Base-by-base conservation (phyloP, 768 basidiomycete genomes). In the Pulveroboletus sp. region DNA sequence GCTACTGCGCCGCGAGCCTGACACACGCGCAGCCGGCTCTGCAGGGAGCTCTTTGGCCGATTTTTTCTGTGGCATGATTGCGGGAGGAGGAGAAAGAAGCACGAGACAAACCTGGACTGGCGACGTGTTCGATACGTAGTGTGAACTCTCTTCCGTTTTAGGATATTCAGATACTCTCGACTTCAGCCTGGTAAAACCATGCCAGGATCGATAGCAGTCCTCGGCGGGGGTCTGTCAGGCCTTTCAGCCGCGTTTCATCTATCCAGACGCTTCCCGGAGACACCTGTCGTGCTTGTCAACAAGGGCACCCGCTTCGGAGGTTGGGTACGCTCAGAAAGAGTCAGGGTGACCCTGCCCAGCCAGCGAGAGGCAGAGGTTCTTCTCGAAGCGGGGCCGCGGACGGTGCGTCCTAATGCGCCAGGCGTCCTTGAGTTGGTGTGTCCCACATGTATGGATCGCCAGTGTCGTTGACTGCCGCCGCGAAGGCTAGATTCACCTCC, bases 301-400 rank as follows among this genome's bases (percentile, higher is more conserved):
- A 79, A 74, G 53, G 69, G 79, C 8, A 42, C 67, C 1, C 73
- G 81, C 2, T 65, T 86, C 5, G 95, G 95, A 12, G 95, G 95
- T n/a, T 97, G 93, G 94, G 78, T 92, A 1, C 74, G 71, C 45
- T 86, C 79, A 42, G 76, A 82, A 48, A 75, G 76, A 16, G 73
- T 85, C 19, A 56, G 69, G 8, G 55, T 88, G 9, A 61, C 67
- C 5, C 44, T 55, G 36, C 56, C 64, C 26, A 35, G 39, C 8
- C 64, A 50, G 34, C 56, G 64, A 34, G 64, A 63, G 7, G 71
- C 69, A 12, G 61, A 63, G 5, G 75, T 93, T 10, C 62, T 89
- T 4, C 71, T 97, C 6, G 95, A 99, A 71, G 76, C 80, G 20
- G 95, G 95, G 1, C 93, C 95, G 22, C 73, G 94, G 34, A 94